A percentile compares a stretch with the other conserved stretches of the same genome.
Evolutionary conservation across 208 protist genomes (phyloP).

Genomic region (Vickermania spadyakhi): DNA sequence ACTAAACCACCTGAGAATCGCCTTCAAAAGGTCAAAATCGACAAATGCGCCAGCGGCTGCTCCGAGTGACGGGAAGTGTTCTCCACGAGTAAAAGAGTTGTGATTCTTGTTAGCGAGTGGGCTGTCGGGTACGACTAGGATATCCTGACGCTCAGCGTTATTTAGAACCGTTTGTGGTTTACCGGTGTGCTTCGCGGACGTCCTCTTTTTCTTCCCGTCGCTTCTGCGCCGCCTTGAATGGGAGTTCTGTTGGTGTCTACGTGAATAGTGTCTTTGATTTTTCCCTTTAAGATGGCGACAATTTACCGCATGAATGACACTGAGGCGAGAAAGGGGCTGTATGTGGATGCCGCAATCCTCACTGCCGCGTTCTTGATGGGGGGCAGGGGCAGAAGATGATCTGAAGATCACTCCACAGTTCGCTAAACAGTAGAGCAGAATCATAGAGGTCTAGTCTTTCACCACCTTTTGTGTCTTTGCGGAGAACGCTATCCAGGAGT

Average conservation of each 20-base stretch:
- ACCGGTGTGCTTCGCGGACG: background rate
- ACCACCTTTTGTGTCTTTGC: background rate
- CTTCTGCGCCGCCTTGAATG: background rate
- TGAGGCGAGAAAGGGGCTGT: background rate
- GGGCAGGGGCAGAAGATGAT: background rate
- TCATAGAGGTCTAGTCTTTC: background rate
- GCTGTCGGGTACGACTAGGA: too few species aligned
- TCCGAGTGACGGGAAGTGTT: too few species aligned
- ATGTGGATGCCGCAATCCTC: conserved; percentile 2
- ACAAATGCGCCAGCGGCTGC: too few species aligned
- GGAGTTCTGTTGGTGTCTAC: background rate
- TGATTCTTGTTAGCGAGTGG: too few species aligned
- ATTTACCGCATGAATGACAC: background rate
- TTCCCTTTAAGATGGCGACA: background rate
- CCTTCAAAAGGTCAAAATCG: too few species aligned
- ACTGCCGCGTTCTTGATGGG: background rate
- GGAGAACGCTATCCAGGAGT: background rate
- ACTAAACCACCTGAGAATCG: too few species aligned
- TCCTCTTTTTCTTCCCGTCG: background rate
- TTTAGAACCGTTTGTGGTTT: background rate
- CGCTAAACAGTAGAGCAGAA: background rate
- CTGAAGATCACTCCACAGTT: background rate
- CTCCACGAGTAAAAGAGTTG: too few species aligned
- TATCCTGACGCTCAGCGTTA: background rate
- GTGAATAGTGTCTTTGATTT: too few species aligned